Evolutionary conservation across 2,329 filamentous ascomycete genomes (phyloP).

Genomic region (Fusarium sp.): DNA sequence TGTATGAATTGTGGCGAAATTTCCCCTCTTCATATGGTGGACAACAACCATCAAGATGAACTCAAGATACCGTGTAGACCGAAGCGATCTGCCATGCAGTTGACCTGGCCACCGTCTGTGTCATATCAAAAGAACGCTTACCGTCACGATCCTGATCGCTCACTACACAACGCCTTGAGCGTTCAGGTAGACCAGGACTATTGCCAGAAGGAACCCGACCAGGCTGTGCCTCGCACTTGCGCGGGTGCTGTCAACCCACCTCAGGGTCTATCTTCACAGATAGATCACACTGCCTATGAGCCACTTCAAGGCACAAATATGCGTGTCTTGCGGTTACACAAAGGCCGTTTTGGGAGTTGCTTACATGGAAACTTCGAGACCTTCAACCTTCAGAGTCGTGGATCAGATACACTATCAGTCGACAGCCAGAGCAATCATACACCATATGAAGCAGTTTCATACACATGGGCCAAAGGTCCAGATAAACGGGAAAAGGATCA

Average conservation of each 20-base stretch:
- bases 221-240: fast-evolving
- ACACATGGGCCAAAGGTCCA: background rate
- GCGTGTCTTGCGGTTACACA: background rate
- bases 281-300: background rate
- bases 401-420: fast-evolving
- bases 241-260: fast-evolving
- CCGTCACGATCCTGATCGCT: background rate
- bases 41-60: background rate
- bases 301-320: fast-evolving
- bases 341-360: background rate
- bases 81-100: background rate
- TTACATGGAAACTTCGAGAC: background rate
- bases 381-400: background rate
- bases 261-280: fast-evolving
- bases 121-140: background rate
- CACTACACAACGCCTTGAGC: background rate
- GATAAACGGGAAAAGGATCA: background rate
- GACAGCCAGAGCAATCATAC: fast-evolving
- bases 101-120: background rate
- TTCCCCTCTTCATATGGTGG: background rate
- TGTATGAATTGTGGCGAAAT: background rate
- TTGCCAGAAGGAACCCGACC: fast-evolving
- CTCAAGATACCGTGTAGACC: background rate
- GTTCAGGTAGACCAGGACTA: background rate
- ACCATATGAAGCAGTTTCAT: background rate